These are phyloP conservation scores for Peronosclerospora sorghi DNA, from an alignment of 352 stramenopile species.

Conservation along the genomic window DNA sequence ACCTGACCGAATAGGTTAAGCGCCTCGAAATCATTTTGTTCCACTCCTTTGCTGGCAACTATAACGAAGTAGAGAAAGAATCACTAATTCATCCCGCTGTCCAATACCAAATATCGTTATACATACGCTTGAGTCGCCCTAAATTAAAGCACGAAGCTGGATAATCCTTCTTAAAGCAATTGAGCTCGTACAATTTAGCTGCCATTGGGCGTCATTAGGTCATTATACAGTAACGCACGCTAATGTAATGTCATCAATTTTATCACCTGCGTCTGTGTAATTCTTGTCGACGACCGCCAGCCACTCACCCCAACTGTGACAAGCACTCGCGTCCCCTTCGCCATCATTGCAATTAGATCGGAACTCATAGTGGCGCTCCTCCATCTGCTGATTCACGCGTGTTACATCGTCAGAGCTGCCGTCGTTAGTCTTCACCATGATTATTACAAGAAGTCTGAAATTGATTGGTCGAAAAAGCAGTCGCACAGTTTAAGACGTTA, in stretches of 20 bases:
- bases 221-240: background rate
- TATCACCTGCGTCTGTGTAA: conserved; percentile 52
- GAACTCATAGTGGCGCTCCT: conserved; percentile 83
- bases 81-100: background rate
- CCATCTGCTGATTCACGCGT: conserved; percentile 75
- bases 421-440: conserved; percentile 35
- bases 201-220: background rate
- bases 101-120: background rate
- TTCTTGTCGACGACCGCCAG: conserved; percentile 82
- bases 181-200: conserved; percentile 74
- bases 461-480: no score
- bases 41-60: conserved; percentile 74
- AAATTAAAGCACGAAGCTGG: conserved; percentile 82
- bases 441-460: no score
- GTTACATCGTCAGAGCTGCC: conserved; percentile 46
- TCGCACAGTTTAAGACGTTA: no score
- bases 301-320: conserved; percentile 82
- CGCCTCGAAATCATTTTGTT: conserved; percentile 53
- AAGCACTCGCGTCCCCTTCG: conserved; percentile 73
- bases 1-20: conserved; percentile 60
- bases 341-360: conserved; percentile 79
- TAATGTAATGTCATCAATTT: background rate
- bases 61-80: background rate
- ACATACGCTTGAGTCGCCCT: conserved; percentile 62
- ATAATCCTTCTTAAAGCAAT: conserved; percentile 76